Percentiles rank a stretch among this genome's conserved stretches.
Evolutionary conservation across 176 grass and related monocot genomes (phyloP).

Genomic region (Aegilops bicornis): DNA sequence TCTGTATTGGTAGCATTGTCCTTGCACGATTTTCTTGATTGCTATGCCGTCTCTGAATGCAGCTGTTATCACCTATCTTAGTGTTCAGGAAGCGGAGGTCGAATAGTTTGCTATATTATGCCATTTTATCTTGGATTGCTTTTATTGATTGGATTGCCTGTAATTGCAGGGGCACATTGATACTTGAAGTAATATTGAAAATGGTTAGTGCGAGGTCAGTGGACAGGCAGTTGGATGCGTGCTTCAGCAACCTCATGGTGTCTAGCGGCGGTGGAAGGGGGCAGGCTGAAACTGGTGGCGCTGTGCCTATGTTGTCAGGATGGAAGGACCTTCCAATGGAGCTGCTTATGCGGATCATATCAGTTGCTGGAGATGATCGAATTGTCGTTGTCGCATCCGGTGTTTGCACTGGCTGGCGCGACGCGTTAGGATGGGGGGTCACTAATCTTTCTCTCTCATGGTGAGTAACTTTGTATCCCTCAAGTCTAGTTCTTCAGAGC

Average conservation of each 20-base stretch:
- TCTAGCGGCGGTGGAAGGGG: constrained; percentile 30
- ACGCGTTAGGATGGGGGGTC: constrained; percentile 61
- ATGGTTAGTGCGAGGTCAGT: constrained; percentile 57
- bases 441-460: constrained; percentile 74
- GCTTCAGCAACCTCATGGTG: constrained; percentile 66
- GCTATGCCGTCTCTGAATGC: background rate
- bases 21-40: background rate
- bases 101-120: background rate
- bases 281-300: constrained; percentile 37
- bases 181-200: background rate
- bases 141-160: background rate
- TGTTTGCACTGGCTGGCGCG: constrained; percentile 94
- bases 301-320: constrained; percentile 47
- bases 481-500: background rate
- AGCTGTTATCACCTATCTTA: background rate
- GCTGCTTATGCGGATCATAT: constrained; percentile 70
- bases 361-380: constrained; percentile 52
- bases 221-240: constrained; percentile 47
- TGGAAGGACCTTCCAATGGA: constrained; percentile 99
- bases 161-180: constrained; percentile 22
- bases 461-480: constrained; percentile 32
- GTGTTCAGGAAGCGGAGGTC: background rate
- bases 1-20: background rate
- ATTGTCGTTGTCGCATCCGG: constrained; percentile 71
- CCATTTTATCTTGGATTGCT: background rate